phyloP scores from a whole-genome alignment of 1,139 yeast species.

The Suhomyces bribrorum region DNA sequence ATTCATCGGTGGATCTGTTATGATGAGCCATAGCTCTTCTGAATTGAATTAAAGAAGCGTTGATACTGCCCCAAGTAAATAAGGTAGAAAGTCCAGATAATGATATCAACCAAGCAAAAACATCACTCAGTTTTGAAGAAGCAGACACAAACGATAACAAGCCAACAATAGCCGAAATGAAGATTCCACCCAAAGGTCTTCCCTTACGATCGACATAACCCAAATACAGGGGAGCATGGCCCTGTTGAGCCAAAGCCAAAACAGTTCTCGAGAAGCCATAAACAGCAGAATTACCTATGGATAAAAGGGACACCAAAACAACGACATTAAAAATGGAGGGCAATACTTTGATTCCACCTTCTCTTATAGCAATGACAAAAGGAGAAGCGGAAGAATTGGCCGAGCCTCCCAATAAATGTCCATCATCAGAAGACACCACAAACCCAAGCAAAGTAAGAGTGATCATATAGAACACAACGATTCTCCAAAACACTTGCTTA shows the following conservation, averaged over 20 bases:
- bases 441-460: constrained; percentile 45
- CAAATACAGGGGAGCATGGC: constrained; percentile 39
- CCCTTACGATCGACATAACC: constrained; percentile 43
- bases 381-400: constrained; percentile 48
- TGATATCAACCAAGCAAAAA: constrained; percentile 45
- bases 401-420: constrained; percentile 15
- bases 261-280: constrained; percentile 47
- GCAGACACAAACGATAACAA: constrained; percentile 44
- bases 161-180: constrained; percentile 36
- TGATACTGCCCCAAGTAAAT: constrained; percentile 45
- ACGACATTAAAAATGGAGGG: constrained; percentile 48
- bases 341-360: constrained; percentile 50
- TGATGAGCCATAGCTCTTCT: constrained; percentile 38
- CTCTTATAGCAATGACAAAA: constrained; percentile 57
- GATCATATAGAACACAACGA: constrained; percentile 41
- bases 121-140: constrained; percentile 35
- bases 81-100: constrained; percentile 44
- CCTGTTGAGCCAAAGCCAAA: constrained; percentile 43
- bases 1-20: constrained; percentile 30
- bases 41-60: constrained; percentile 40
- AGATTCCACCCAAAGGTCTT: constrained; percentile 43
- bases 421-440: constrained; percentile 34
- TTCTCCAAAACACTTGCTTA: constrained; percentile 47
- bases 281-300: constrained; percentile 49
- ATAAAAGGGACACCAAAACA: constrained; percentile 41